Base-by-base conservation (phyloP, 31 red algal species). In the Porphyra umbilicalis region DNA sequence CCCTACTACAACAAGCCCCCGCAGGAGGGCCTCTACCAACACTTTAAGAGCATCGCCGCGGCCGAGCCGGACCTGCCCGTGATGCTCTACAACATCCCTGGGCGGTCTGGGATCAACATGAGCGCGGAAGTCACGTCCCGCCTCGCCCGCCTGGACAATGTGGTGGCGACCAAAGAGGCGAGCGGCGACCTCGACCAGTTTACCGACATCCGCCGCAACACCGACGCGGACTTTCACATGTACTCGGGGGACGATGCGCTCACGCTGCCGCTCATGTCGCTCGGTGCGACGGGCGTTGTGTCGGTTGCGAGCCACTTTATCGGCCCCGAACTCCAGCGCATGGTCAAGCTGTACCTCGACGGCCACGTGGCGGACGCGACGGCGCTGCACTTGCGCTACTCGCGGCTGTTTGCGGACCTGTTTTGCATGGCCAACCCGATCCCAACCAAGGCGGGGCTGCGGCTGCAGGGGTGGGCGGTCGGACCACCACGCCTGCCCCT, bases 1-100 rank as follows among this genome's bases (percentile, higher is more conserved):
- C 97, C 97, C 8, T 99, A 99, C 82, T 99, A 99, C 80, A 99
- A 99, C 89, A 96, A 99, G 79, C 97, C 97, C 13, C 97, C 97
- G 6, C 97, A 99, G 82, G 91, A 96, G 80, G 97, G 97, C 11
- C 82, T 99, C 30, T 96, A 92, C 76, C 84, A 84, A 37, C 97
- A 99, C 81, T 99, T 99, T 91, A 78, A 84, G 29, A 79, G 90
- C 36, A 92, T 96, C 81, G 91, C 94, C 34, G 77, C 90, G 34
- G 85, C 87, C 32, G 93, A 93, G 82, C 91, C 97, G 6, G 94
- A 96, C 83, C 79, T 99, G 77, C 97, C 97, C 9, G 79, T 96
- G 44, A 99, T 99, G 94, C 78, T 99, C 36, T 99, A 99, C 82
- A 96, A 96, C 81, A 93, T 99, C 79, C 97, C 94, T 0, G 86